A percentile compares a stretch with the other conserved stretches of the same genome.
These are phyloP conservation scores for Groenewaldozyma auringiensis DNA, from an alignment of 1,139 yeast genomes.

Conservation along the genomic window DNA sequence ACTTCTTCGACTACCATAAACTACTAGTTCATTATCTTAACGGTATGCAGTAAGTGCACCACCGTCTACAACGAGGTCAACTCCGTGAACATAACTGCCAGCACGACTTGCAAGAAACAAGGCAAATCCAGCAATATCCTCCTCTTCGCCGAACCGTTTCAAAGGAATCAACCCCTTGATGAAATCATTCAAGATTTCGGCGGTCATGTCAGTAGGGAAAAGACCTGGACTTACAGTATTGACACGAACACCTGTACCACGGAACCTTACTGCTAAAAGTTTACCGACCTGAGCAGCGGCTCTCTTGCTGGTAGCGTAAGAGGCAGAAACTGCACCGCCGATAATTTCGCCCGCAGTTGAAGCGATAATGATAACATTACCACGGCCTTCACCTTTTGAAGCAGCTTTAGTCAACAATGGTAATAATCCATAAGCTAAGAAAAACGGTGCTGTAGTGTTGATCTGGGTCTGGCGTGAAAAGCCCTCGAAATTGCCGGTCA, in stretches of 20 bases:
- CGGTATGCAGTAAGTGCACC: constrained; percentile 2
- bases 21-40: too few relatives aligned
- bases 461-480: constrained; percentile 8
- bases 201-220: constrained; percentile 10
- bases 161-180: constrained; percentile 4
- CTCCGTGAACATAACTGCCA: constrained; percentile 9
- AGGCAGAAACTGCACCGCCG: constrained; percentile 72
- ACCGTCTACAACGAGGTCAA: constrained; percentile 10
- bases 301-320: constrained; percentile 77
- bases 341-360: constrained; percentile 77
- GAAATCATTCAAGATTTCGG: not conserved
- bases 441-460: constrained; percentile 10
- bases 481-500: constrained; percentile 9
- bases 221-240: constrained; percentile 12
- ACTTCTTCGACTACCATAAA: too few relatives aligned
- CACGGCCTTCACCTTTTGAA: constrained; percentile 10
- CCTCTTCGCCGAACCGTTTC: constrained; percentile 2
- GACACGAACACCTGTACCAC: constrained; percentile 10
- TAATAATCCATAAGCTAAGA: constrained; percentile 10
- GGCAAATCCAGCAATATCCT: constrained; percentile 10
- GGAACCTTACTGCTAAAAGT: constrained; percentile 44
- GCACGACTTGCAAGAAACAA: constrained; percentile 7
- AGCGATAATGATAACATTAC: constrained; percentile 64
- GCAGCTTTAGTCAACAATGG: constrained; percentile 11
- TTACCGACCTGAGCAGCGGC: constrained; percentile 58